Percentiles rank a stretch among this genome's conserved stretches.
phyloP scores from a whole-genome alignment of 164 flowering plant species.

The Chimonanthus praecox region DNA sequence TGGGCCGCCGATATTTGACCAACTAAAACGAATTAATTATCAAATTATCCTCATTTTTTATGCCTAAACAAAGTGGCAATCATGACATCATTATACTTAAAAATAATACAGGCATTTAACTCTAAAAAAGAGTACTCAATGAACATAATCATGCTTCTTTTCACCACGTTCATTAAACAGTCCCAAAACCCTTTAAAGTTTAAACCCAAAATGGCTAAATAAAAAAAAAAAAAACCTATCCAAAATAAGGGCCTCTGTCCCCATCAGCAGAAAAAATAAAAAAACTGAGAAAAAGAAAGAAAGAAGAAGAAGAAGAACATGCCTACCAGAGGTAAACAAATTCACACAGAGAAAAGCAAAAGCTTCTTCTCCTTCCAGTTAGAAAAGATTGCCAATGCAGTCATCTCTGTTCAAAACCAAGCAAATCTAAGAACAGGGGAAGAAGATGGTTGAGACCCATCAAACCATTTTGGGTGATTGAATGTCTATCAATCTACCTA shows the following conservation, averaged over 20 bases:
- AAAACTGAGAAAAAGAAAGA: not conserved
- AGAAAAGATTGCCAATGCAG: not conserved
- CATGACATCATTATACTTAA: not conserved
- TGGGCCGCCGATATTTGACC: no score
- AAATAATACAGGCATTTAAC: not conserved
- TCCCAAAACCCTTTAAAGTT: not conserved
- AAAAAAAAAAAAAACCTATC: no score
- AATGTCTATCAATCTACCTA: not conserved
- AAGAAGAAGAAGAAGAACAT: not conserved
- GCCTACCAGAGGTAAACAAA: not conserved
- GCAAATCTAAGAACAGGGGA: not conserved
- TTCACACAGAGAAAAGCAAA: not conserved
- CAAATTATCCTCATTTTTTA: no score
- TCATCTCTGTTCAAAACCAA: not conserved
- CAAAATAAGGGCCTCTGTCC: not conserved
- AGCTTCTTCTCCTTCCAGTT: not conserved
- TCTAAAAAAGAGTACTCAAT: not conserved
- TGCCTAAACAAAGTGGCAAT: no score
- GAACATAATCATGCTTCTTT: not conserved
- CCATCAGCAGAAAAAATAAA: not conserved
- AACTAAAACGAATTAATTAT: no score
- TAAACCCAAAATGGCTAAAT: not conserved
- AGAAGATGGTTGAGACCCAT: not conserved
- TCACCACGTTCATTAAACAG: not conserved
- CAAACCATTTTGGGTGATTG: constrained; percentile 1